Percentiles rank a stretch among this genome's conserved stretches.
Evolutionary conservation across 2,329 filamentous ascomycete species (phyloP).

Genomic region (Lasiodiplodia citricola): DNA sequence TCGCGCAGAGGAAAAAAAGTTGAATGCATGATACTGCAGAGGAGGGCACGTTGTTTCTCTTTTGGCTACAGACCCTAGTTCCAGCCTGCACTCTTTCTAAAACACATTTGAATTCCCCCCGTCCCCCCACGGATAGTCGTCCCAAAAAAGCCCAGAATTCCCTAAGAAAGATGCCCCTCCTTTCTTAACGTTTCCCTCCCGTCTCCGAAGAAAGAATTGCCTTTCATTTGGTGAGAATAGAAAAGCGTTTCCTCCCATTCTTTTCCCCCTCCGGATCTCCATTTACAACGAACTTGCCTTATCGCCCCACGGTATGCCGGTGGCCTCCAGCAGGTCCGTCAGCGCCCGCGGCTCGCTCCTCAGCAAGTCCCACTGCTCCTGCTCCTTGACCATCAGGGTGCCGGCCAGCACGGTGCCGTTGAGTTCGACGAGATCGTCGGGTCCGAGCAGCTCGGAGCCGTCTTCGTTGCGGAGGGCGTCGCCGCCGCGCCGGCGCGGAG

Average conservation of each 20-base stretch:
- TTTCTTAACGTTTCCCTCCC: background rate
- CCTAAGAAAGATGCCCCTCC: background rate
- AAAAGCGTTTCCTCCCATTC: background rate
- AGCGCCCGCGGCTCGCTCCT: conserved; percentile 48
- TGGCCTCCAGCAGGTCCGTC: conserved; percentile 48
- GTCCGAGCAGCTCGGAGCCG: conserved; percentile 39
- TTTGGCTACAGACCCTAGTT: conserved; percentile 17
- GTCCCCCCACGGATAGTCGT: background rate
- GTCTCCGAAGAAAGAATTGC: background rate
- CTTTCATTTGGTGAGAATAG: background rate
- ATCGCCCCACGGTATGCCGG: conserved; percentile 38
- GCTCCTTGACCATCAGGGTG: conserved; percentile 64
- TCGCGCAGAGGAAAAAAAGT: background rate
- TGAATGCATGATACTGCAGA: background rate
- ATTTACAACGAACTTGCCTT: conserved; percentile 9
- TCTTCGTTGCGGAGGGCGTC: conserved; percentile 47
- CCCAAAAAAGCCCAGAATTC: background rate
- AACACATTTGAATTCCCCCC: background rate
- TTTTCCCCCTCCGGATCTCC: background rate
- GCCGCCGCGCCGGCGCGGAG: conserved; percentile 55
- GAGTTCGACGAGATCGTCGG: conserved; percentile 49
- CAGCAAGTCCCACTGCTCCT: conserved; percentile 59
- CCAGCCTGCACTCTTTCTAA: conserved; percentile 16
- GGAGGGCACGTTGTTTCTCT: conserved; percentile 3
- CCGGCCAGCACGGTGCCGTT: conserved; percentile 64